Evolutionary conservation across 2,329 filamentous ascomycete genomes (phyloP), one percentile per base, ranked within the genome.

Genomic region (Nigrospora osmanthi): DNA sequence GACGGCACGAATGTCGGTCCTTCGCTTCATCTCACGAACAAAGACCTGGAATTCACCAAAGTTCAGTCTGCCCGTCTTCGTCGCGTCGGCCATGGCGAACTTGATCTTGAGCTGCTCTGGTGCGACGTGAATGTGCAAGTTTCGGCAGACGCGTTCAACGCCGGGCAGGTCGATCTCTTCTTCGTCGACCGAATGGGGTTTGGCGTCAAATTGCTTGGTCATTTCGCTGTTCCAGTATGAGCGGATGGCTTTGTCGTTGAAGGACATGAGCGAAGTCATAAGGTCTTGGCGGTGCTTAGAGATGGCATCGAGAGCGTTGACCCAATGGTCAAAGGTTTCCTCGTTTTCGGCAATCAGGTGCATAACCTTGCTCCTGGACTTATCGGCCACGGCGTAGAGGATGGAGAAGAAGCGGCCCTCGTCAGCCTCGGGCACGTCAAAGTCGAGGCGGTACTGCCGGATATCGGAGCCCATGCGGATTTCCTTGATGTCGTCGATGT

Each of bases 401-500:
- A 98, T 89, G 28, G 90, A 94, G 58, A 97, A 91, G 78, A 90
- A 95, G 13, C 81, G 80, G 9, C 75, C 68, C 55, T 90, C 85
- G 35, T 81, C 77, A 6, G 78, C 70, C 42, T 83, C 77, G 1
- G 83, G 69, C 17, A 93, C 70, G 35, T 81, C 80, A 58, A 86
- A 87, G 62, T 96, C 90, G 56, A 91, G 82, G 36, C 88, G 85
- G 61, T 95, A 95, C 60, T 95, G 91, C 46, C 87, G 81, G 15
- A 91, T 88, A 60, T 97, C 88, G 12, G 78, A 78, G 15, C 88
- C 89, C 32, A 83, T 81, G 50, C 90, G 83, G 40, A 97, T 89
- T 58, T 95, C 89, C 58, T 87, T 85, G 57, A 98, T 91, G 61
- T 97, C 89, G 58, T 98, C 93, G 50, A 98, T 87, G 63, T 95